phyloP scores from a whole-genome alignment of 2,329 filamentous ascomycete species.

The Pestalotiopsis sp. region DNA sequence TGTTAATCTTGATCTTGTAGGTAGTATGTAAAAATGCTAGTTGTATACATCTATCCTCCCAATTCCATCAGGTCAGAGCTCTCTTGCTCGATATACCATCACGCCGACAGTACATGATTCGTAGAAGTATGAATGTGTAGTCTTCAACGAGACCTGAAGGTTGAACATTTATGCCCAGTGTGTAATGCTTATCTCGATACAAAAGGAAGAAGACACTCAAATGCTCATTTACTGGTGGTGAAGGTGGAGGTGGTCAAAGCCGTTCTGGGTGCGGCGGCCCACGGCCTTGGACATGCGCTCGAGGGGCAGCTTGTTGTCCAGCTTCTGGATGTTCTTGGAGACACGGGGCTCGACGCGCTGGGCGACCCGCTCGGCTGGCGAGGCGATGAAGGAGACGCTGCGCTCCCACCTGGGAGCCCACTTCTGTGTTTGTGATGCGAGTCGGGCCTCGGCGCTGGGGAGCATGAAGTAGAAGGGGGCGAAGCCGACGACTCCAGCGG shows the following conservation, averaged over 20 bases:
- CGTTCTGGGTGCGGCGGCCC: slow-evolving; percentile 48
- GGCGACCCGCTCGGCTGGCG: slow-evolving; percentile 48
- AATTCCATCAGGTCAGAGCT: slow-evolving; percentile 5
- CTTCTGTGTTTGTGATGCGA: slow-evolving; percentile 55
- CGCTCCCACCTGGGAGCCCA: slow-evolving; percentile 65
- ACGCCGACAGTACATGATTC: slow-evolving; percentile 6
- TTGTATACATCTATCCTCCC: not conserved
- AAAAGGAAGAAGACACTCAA: not conserved
- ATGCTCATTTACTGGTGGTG: not conserved
- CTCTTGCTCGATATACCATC: slow-evolving; percentile 8
- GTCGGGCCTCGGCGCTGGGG: slow-evolving; percentile 56
- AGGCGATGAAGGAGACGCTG: slow-evolving; percentile 56
- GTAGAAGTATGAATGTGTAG: not conserved
- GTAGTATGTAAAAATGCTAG: not conserved
- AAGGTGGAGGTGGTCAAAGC: slow-evolving; percentile 38
- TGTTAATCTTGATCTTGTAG: not conserved
- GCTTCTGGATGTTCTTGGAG: slow-evolving; percentile 44
- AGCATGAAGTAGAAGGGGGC: slow-evolving; percentile 61
- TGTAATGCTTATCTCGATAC: not conserved
- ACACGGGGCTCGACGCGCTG: slow-evolving; percentile 52
- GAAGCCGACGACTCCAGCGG: slow-evolving; percentile 55
- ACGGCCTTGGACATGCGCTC: slow-evolving; percentile 52
- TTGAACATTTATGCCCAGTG: not conserved
- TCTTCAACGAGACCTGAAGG: slow-evolving; percentile 1
- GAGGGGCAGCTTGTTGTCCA: slow-evolving; percentile 51